Base-by-base conservation (phyloP, 306 rosid genomes). In the Quercus wislizeni region DNA sequence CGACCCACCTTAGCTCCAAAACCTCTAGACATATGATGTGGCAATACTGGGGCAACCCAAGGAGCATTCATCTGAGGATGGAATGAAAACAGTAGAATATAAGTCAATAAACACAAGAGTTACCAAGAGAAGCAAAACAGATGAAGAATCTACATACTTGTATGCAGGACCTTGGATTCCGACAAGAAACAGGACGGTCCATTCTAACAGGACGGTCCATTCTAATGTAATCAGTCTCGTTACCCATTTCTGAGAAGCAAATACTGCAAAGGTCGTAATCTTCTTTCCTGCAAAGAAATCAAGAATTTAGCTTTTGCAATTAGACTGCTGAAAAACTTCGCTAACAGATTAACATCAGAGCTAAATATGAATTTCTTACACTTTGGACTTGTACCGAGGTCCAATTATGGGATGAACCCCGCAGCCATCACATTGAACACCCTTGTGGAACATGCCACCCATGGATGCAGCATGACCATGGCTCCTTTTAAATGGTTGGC, bases 401-500 rank as follows among this genome's bases (percentile, higher is more conserved):
- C 99, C 99, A 49, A 89, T 85, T 68, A 96, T 96, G 35, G 99
- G 97, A 89, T 77, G 89, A 70, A 84, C 91, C 25, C 98, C 99
- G 86, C 99, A 96, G 23, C 93, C 94, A 87, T 93, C 98, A 85
- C 99, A 96, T 5, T 83, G 86, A 46, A 96, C 87, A 31, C 97
- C 98, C 79, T 74, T 91, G 74, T 96, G 99, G 81, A 93, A 90
- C 79, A 93, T 88, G n/a, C 87, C 92, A 74, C 90, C 83, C 83
- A 46, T 71, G n/a, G 88, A 71, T 69, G 71, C 93, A 52, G 87
- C 15, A 70, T 81, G 86, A 74, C 81, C 73, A 56, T 79, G 74
- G 81, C 89, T 82, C 81, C 89, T 83, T 77, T 87, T 91, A 59
- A 75, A 76, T 18, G 95, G 80, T 79, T 86, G 85, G 31, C 38